These are phyloP conservation scores for Zygosaccharomyces rouxii DNA, from an alignment of 805 yeast genomes.

Conservation along the genomic window DNA sequence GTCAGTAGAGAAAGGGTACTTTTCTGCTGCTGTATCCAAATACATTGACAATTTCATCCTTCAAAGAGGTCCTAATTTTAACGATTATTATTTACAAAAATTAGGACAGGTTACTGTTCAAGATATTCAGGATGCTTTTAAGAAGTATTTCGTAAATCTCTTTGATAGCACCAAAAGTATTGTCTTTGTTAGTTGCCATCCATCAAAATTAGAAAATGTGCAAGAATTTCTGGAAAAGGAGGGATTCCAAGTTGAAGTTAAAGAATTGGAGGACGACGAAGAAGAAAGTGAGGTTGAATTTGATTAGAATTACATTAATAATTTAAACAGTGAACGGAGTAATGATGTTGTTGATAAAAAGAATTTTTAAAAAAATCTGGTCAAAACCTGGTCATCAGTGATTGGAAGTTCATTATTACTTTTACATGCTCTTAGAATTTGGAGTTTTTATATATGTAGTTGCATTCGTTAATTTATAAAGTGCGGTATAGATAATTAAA, in stretches of 20 bases:
- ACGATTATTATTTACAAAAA: constrained; percentile 46
- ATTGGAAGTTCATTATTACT: background rate
- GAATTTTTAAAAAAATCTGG: background rate
- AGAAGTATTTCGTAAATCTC: constrained; percentile 58
- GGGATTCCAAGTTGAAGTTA: constrained; percentile 61
- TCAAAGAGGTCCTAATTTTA: constrained; percentile 67
- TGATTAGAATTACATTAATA: constrained; percentile 3
- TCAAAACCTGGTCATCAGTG: background rate
- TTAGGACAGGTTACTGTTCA: constrained; percentile 50
- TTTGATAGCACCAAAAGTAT: constrained; percentile 55
- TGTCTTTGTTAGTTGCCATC: constrained; percentile 71
- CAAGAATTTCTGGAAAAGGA: constrained; percentile 42
- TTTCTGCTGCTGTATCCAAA: constrained; percentile 61
- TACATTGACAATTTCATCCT: constrained; percentile 62
- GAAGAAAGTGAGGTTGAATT: constrained; percentile 29
- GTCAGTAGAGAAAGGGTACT: constrained; percentile 56
- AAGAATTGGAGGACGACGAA: constrained; percentile 44
- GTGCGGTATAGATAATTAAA: background rate
- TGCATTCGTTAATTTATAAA: constrained; percentile 1
- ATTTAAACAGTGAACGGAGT: background rate
- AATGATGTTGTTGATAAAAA: background rate
- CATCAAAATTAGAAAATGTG: constrained; percentile 50
- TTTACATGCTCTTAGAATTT: background rate
- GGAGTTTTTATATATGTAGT: background rate
- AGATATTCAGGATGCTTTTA: constrained; percentile 38